Conservation (phyloP, 2,329 filamentous ascomycete species). For the Lachnum nothofagi region DNA sequence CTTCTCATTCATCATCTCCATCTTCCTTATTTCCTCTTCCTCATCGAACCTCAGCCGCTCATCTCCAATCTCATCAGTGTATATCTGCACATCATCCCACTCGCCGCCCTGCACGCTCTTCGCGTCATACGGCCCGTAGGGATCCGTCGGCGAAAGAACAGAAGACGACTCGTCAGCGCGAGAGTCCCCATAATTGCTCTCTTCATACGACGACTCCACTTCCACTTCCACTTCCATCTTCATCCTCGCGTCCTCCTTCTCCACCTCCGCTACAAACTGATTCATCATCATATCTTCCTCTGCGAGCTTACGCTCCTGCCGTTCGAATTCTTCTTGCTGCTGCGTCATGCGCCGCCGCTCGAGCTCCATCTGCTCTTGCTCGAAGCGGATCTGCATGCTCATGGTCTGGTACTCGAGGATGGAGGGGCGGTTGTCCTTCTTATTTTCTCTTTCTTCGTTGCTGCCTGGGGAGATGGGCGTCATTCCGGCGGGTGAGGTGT, state of each 20-base stretch:
- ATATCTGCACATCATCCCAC: background rate
- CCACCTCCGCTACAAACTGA: conserved; percentile 10
- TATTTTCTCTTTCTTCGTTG: background rate
- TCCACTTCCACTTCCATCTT: background rate
- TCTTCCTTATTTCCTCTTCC: conserved; percentile 1
- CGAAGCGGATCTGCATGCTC: conserved; percentile 8
- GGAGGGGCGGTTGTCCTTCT: background rate
- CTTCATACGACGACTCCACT: background rate
- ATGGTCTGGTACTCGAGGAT: conserved; percentile 12
- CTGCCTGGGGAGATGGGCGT: background rate
- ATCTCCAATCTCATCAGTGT: background rate
- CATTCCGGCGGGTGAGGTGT: background rate
- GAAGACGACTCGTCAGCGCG: background rate
- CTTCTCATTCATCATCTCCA: background rate
- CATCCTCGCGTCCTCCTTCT: conserved; percentile 7
- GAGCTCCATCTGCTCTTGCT: conserved; percentile 18
- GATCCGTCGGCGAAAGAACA: background rate
- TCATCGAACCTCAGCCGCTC: background rate
- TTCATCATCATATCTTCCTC: conserved; percentile 18
- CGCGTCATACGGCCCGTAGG: no score
- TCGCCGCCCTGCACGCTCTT: no score
- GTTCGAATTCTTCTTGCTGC: conserved; percentile 7
- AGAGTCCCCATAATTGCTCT: background rate
- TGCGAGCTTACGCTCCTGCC: conserved; percentile 11
- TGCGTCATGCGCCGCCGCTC: conserved; percentile 15